Base-by-base conservation (phyloP, 1,284 basidiomycete genomes). In the Cryptococcus sp. region DNA sequence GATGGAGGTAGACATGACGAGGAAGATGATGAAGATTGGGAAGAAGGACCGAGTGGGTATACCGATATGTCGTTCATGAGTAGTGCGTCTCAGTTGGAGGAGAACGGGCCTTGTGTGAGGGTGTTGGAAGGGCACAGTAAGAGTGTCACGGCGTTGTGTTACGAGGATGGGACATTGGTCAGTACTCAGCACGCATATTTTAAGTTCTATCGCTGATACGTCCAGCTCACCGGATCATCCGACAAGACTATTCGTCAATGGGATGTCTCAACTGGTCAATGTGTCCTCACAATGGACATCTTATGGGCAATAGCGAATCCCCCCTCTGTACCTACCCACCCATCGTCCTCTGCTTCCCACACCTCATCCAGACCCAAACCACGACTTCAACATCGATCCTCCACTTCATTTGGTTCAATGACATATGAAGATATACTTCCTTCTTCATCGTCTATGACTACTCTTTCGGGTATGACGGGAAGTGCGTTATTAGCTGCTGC, bases 271-370 rank as follows among this genome's bases (percentile, higher is more conserved):
- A 98, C 95, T 0, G 95, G 95, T 4, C 95, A 98, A 80, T 98
- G 95, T 74, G 87, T 98, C 50, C 86, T 97, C 80, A 96, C 95
- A 10, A 99, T 99, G 96, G 96, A 99, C 77, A 96, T 99, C 59
- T 84, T 99, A 15, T 99, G 96, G 96, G 95, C 95, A 3, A 97
- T 98, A 65, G 91, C 91, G 14, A 95, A 98, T 78, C 87, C 92
- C 2, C 82, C 86, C 7, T 72, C 60, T 13, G 57, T 81, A 65
- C 82, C 60, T 74, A 53, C 46, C n/a, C 44, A 71, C 79, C 57
- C 76, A 79, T 23, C 23, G 23, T 23, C 23, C 23, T 23, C 23
- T 23, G 23, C 23, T 23, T 23, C 23, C 23, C 23, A 23, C 23
- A 23, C 23, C 23, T 35, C 80, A 68, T 58, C 62, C 47, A 61